phyloP scores from a whole-genome alignment of 1,139 yeast species.

The Candida tropicalis region DNA sequence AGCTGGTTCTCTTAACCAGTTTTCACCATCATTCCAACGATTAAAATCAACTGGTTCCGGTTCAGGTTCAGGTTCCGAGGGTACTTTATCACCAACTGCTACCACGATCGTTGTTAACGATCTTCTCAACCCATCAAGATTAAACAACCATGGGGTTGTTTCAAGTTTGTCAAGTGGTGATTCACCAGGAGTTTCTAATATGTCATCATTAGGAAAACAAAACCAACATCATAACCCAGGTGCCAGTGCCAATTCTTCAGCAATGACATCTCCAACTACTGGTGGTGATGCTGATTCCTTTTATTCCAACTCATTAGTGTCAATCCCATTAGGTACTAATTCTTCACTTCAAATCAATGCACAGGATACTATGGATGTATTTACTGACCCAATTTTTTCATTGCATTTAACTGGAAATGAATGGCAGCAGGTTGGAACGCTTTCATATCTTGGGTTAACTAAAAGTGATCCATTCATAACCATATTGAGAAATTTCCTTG shows the following conservation, averaged over 20 bases:
- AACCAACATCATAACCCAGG: not conserved
- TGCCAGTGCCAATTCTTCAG: not conserved
- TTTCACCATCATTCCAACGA: slow-evolving; percentile 8
- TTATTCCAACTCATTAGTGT: slow-evolving; percentile 21
- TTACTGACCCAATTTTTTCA: slow-evolving; percentile 41
- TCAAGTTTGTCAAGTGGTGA: not conserved
- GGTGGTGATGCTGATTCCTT: slow-evolving; percentile 18
- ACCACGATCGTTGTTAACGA: slow-evolving; percentile 1
- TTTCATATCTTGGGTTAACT: slow-evolving; percentile 46
- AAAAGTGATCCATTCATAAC: slow-evolving; percentile 47
- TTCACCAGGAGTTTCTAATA: not conserved
- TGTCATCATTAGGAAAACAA: not conserved
- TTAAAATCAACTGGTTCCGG: slow-evolving; percentile 8
- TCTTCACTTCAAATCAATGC: slow-evolving; percentile 39
- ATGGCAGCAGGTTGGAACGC: slow-evolving; percentile 47
- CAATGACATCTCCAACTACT: slow-evolving; percentile 12
- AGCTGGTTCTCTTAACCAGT: slow-evolving; percentile 4
- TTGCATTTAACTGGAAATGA: slow-evolving; percentile 40
- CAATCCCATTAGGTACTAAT: slow-evolving; percentile 42
- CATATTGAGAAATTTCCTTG: slow-evolving; percentile 40
- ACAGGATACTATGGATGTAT: slow-evolving; percentile 37
- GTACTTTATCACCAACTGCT: slow-evolving; percentile 8
- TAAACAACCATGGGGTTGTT: not conserved
- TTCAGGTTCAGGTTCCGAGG: slow-evolving; percentile 4
- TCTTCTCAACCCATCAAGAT: slow-evolving; percentile 2